Percentiles rank a stretch among this genome's conserved stretches.
phyloP scores from a whole-genome alignment of 148 eudicot genomes.

The Silene conica region DNA sequence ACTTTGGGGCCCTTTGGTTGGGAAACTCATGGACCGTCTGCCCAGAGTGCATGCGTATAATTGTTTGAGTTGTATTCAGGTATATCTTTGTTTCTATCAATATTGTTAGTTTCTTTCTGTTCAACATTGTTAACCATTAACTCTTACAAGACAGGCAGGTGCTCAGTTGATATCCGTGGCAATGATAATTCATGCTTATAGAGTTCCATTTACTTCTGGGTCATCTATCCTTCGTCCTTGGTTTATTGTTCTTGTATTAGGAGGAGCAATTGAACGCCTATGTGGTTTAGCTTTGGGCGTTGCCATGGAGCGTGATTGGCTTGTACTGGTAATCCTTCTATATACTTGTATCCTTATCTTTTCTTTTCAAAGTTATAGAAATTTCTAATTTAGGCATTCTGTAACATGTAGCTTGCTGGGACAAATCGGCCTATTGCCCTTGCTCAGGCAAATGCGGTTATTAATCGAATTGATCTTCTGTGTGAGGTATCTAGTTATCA shows the following conservation, averaged over 20 bases:
- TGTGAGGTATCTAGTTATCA: constrained; percentile 56
- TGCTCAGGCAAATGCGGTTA: constrained; percentile 88
- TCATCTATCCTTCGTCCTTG: constrained; percentile 63
- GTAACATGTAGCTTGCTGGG: constrained; percentile 68
- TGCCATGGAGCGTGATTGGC: constrained; percentile 97
- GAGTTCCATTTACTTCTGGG: constrained; percentile 29
- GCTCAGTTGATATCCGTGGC: constrained; percentile 85
- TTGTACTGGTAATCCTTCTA: constrained; percentile 59
- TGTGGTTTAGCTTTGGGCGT: constrained; percentile 88
- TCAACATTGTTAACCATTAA: constrained; percentile 23
- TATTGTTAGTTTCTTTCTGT: constrained; percentile 5
- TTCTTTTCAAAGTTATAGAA: constrained; percentile 1
- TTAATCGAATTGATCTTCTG: constrained; percentile 81
- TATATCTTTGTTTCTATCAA: constrained; percentile 18
- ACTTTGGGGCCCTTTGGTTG: constrained; percentile 82
- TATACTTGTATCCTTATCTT: background rate
- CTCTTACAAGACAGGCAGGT: constrained; percentile 47
- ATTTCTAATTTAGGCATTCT: constrained; percentile 20
- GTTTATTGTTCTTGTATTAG: constrained; percentile 78
- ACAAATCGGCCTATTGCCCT: constrained; percentile 87
- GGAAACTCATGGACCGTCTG: constrained; percentile 78
- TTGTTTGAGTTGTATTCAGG: constrained; percentile 67
- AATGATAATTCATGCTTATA: constrained; percentile 77
- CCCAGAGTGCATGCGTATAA: constrained; percentile 80
- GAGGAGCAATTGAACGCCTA: constrained; percentile 78